Evolutionary conservation across 2,329 filamentous ascomycete genomes (phyloP), one percentile per base, ranked within the genome.

Genomic region (Paraphaeosphaeria sporulosa): DNA sequence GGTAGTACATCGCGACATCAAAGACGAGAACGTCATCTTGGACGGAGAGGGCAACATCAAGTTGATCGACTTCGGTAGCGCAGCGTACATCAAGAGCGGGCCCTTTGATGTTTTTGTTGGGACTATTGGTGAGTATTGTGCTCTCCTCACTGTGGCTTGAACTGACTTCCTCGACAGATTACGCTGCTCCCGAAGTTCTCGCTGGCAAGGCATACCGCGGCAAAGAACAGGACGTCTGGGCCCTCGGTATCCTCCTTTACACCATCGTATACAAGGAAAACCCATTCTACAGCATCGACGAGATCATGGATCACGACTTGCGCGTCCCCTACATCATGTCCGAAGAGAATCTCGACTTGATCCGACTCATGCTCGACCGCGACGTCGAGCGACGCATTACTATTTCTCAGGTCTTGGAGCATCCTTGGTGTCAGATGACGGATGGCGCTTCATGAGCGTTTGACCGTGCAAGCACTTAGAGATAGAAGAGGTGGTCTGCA

Each of bases 181-280:
- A 99, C 79, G 95, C 95, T 48, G 95, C 95, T 7, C 95, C 95
- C n/a, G 95, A 99, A 82, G 95, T 99, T 57, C 86, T 99, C 51
- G 93, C 93, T 59, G 95, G 95, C 50, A 90, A 90, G 69, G 90
- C 94, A 17, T 99, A 99, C 79, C 88, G 91, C 67, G 95, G 95
- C 73, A 97, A 96, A 79, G 94, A 97, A 77, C 95, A 99, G 82
- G 95, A 99, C 74, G 93, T 99, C 32, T 99, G 95, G 95, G 95
- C 95, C 0, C 85, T 99, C 17, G 95, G 95, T 25, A 98, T 99
- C 72, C 86, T 99, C 27, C 87, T 99, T 15, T 99, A 99, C 82
- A 99, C 95, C 30, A 97, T 99, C 73, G 91, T 98, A 73, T 99
- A 99, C 85, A 99, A 98, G 81, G 95, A 99, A 81, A 99, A 99